A percentile compares a stretch with the other conserved stretches of the same genome.
These are phyloP conservation scores for Melaleuca quinquenervia DNA, from an alignment of 345 rosid genomes.

Conservation along the genomic window DNA sequence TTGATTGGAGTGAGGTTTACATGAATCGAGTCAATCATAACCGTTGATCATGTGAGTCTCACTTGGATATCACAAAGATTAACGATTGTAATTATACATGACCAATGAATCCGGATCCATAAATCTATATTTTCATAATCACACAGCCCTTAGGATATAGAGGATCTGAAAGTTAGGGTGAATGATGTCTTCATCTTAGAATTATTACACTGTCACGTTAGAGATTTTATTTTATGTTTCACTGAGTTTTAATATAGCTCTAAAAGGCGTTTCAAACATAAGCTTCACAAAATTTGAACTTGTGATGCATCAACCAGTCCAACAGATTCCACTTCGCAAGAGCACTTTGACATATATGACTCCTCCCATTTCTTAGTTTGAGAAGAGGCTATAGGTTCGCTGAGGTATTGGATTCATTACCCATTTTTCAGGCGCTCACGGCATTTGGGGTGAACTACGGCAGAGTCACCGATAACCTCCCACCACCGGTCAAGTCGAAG, in stretches of 20 bases:
- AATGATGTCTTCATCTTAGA: background rate
- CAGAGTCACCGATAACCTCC: background rate
- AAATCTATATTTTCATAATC: background rate
- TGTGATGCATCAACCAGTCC: too few relatives aligned
- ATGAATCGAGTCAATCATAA: fast-evolving
- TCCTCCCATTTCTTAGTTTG: background rate
- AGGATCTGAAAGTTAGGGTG: background rate
- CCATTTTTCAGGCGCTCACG: background rate
- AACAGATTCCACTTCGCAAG: too few relatives aligned
- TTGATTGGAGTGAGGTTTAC: fast-evolving
- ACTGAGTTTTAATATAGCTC: background rate
- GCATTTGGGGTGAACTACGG: background rate
- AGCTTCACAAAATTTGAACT: too few relatives aligned
- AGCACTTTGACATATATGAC: background rate
- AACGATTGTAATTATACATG: background rate
- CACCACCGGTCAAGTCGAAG: background rate
- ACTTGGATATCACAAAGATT: background rate
- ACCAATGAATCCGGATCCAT: fast-evolving
- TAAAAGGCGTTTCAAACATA: background rate
- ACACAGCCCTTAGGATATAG: background rate
- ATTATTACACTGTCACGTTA: background rate
- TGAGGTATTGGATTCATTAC: background rate
- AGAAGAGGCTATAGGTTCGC: background rate
- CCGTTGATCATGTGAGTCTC: background rate
- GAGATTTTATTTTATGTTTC: background rate